phyloP scores from a whole-genome alignment of 441 rosid genomes.

The Aquilaria agallochum region DNA sequence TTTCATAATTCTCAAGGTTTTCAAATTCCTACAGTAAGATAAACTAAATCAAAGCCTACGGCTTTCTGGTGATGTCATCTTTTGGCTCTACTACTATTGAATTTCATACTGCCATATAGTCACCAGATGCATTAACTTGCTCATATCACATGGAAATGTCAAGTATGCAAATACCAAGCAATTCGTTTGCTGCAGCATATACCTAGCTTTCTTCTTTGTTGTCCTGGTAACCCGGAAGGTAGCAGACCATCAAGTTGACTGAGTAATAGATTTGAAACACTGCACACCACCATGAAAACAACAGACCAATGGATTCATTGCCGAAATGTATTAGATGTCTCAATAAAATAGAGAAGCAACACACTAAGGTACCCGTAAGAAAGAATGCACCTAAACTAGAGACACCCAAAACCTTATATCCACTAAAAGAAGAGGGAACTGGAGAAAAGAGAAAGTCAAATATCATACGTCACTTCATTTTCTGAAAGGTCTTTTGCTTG shows the following conservation, averaged over 20 bases:
- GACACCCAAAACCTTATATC: neutral
- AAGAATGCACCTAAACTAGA: conserved; percentile 1
- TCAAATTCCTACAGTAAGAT: too few species aligned
- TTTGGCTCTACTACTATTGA: neutral
- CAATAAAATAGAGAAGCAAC: neutral
- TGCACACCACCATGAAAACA: conserved; percentile 26
- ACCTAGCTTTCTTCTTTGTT: conserved; percentile 86
- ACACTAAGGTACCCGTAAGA: neutral
- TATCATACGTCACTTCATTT: conserved; percentile 65
- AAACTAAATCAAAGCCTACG: too few species aligned
- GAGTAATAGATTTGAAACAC: conserved; percentile 51
- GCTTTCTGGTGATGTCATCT: neutral
- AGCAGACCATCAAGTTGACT: conserved; percentile 65
- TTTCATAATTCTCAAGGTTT: too few species aligned
- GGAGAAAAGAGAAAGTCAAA: conserved; percentile 1
- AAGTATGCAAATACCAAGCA: conserved; percentile 2
- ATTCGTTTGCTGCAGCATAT: conserved; percentile 16
- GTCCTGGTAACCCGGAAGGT: conserved; percentile 77
- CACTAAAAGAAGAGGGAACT: neutral
- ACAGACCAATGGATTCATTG: neutral
- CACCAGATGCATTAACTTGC: neutral
- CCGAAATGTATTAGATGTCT: conserved; percentile 4
- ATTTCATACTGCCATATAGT: too few species aligned
- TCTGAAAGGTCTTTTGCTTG: conserved; percentile 89
- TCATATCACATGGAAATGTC: conserved; percentile 8